Evolutionary conservation across 148 eudicot species (phyloP).

Genomic region (Polygonum maritimum): DNA sequence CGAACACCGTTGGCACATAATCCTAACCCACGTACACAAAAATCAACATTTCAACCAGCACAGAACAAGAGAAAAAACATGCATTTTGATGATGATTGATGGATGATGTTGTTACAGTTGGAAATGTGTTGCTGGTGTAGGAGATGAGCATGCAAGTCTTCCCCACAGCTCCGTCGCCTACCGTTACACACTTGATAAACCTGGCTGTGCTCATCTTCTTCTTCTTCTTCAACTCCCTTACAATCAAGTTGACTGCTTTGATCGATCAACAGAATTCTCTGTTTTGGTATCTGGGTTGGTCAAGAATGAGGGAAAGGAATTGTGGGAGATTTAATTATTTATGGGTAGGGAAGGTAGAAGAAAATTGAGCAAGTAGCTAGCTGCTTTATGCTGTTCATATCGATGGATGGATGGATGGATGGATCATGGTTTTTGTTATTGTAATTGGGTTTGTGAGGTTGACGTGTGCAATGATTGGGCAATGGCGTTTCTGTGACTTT

Average conservation of each 20-base stretch:
- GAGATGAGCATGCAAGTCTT: slow-evolving; percentile 16
- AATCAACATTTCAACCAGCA: neutral
- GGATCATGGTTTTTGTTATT: neutral
- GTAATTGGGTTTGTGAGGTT: neutral
- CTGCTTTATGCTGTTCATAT: neutral
- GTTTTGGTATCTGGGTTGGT: neutral
- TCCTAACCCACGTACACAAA: neutral
- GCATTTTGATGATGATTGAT: neutral
- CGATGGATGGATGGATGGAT: no score
- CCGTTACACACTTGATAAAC: slow-evolving; percentile 17
- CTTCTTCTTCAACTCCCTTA: neutral
- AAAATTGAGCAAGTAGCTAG: neutral
- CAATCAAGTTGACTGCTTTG: no score
- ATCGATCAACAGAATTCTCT: neutral
- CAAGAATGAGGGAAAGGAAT: neutral
- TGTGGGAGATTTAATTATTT: neutral
- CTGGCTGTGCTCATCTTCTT: slow-evolving; percentile 15
- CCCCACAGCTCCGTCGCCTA: slow-evolving; percentile 16
- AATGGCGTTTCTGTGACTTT: slow-evolving; percentile 11
- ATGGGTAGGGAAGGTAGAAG: neutral
- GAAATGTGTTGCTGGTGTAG: slow-evolving; percentile 12
- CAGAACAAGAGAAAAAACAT: neutral
- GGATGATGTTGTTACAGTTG: neutral
- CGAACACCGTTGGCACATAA: slow-evolving; percentile 16
- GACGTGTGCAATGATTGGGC: neutral